phyloP scores from a whole-genome alignment of 2,329 filamentous ascomycete species.

The Talaromyces amestolkiae region DNA sequence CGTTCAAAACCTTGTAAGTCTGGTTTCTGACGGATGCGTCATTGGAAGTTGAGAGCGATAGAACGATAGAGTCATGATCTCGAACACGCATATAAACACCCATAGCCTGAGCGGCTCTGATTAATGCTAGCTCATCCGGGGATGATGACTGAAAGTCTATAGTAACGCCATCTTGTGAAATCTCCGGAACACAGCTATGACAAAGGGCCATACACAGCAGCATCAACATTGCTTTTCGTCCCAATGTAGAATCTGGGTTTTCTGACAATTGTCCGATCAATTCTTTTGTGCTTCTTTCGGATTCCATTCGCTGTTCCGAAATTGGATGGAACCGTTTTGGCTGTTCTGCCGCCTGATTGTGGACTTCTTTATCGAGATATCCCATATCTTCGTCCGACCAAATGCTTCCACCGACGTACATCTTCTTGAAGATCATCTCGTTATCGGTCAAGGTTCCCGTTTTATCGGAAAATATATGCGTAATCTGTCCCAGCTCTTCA shows the following conservation, averaged over 20 bases:
- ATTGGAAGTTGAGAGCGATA: not conserved
- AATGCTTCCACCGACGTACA: constrained; percentile 72
- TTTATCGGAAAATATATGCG: constrained; percentile 78
- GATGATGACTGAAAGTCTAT: constrained; percentile 74
- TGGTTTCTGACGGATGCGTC: constrained; percentile 41
- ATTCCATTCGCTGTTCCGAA: not conserved
- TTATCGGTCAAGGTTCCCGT: constrained; percentile 82
- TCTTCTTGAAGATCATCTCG: constrained; percentile 76
- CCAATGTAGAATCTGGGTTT: constrained; percentile 67
- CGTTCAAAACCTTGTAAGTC: constrained; percentile 69
- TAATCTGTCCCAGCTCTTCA: constrained; percentile 75
- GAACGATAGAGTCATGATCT: not conserved
- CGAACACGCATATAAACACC: not conserved
- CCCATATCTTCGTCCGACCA: constrained; percentile 64
- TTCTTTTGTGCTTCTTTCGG: constrained; percentile 46
- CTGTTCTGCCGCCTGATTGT: constrained; percentile 9
- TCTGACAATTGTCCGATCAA: constrained; percentile 26
- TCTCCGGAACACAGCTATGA: constrained; percentile 75
- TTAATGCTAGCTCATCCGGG: constrained; percentile 74
- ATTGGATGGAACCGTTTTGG: constrained; percentile 22
- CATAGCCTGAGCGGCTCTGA: constrained; percentile 64
- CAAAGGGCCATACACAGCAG: constrained; percentile 60
- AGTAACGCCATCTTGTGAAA: constrained; percentile 54
- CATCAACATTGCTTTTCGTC: constrained; percentile 41
- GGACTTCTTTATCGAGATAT: constrained; percentile 46